Conservation (phyloP, 2,329 filamentous ascomycete genomes). For the Epichloe coenophiala region DNA sequence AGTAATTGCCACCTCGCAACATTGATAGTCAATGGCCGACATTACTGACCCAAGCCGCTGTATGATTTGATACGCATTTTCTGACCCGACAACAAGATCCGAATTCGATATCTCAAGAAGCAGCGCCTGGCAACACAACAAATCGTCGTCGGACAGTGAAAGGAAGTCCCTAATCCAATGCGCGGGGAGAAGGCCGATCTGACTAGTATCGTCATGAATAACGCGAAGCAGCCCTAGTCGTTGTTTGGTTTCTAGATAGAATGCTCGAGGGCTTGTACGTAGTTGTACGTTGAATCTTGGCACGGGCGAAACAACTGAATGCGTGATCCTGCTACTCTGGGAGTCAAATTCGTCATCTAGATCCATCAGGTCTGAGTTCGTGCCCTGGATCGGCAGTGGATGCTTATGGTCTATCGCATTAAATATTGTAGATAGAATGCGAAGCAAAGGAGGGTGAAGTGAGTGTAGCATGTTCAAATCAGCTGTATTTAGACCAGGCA, state of each 20-base stretch:
- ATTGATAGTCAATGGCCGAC: constrained; percentile 46
- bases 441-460: constrained; percentile 27
- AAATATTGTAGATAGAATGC: constrained; percentile 28
- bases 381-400: constrained; percentile 13
- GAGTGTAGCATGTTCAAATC: constrained; percentile 25
- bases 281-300: constrained; percentile 33
- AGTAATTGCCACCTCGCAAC: constrained; percentile 60
- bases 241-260: constrained; percentile 32
- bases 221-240: constrained; percentile 32
- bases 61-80: constrained; percentile 33
- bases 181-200: constrained; percentile 36
- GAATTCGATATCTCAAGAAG: constrained; percentile 39
- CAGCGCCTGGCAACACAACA: constrained; percentile 37
- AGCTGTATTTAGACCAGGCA: constrained; percentile 29
- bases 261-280: constrained; percentile 28
- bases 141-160: constrained; percentile 35
- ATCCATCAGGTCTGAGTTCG: constrained; percentile 46
- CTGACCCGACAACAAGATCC: constrained; percentile 35
- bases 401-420: constrained; percentile 11
- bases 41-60: constrained; percentile 39
- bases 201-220: constrained; percentile 28
- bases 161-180: constrained; percentile 37
- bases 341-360: constrained; percentile 53
- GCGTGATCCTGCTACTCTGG: constrained; percentile 36
- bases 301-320: constrained; percentile 24